Percentiles rank a stretch among this genome's conserved stretches.
Evolutionary conservation across 2,329 filamentous ascomycete genomes (phyloP).

Genomic region (Scedosporium dehoogii): DNA sequence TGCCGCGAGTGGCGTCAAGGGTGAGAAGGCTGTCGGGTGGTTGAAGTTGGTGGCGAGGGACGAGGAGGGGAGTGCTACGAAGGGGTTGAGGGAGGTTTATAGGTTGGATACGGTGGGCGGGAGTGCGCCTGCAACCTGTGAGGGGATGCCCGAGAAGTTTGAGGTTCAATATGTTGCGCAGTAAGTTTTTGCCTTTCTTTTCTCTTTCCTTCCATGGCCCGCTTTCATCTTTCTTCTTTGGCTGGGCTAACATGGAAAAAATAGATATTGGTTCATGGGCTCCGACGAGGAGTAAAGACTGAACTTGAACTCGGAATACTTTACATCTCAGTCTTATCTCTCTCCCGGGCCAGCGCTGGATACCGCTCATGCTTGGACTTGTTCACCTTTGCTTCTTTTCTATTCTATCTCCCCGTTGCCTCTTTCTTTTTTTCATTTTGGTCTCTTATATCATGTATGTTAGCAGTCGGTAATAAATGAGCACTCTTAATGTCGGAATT

Average conservation of each 20-base stretch:
- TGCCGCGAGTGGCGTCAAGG: slow-evolving; percentile 48
- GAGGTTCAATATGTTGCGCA: slow-evolving; percentile 72
- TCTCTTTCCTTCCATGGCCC: too few relatives aligned
- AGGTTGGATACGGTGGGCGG: slow-evolving; percentile 78
- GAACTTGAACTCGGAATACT: background rate
- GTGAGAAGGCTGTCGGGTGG: slow-evolving; percentile 68
- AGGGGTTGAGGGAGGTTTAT: slow-evolving; percentile 65
- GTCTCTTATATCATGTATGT: background rate
- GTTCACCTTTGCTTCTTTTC: background rate
- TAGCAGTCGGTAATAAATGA: too few relatives aligned
- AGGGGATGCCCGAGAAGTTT: slow-evolving; percentile 52
- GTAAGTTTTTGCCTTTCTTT: too few relatives aligned
- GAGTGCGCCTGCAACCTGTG: slow-evolving; percentile 61
- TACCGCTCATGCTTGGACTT: background rate
- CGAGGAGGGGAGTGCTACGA: slow-evolving; percentile 41
- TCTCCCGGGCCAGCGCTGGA: too few relatives aligned
- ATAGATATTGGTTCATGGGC: slow-evolving; percentile 28
- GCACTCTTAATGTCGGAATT: too few relatives aligned
- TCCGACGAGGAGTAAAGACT: background rate
- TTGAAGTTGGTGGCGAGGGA: slow-evolving; percentile 54
- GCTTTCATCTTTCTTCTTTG: too few relatives aligned
- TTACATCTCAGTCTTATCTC: background rate
- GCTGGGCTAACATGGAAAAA: slow-evolving; percentile 7
- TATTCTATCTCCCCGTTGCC: background rate
- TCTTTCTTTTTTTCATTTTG: background rate